Base-by-base conservation (phyloP, 2,329 filamentous ascomycete species). In the Fonsecaea nubica region DNA sequence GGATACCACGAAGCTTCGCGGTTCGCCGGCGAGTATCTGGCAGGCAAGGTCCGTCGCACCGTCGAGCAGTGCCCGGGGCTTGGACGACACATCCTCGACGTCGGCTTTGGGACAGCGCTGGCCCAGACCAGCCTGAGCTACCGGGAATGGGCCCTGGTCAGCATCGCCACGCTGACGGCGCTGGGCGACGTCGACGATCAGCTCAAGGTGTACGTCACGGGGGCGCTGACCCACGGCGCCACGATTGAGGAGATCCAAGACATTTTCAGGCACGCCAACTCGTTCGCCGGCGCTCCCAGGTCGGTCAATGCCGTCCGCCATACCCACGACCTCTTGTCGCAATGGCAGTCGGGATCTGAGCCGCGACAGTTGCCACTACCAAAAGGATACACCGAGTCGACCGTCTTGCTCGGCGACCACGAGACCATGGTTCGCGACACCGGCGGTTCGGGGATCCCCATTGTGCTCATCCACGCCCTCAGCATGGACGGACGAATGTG, bases 381-480 rank as follows among this genome's bases (percentile, higher is more conserved):
- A 25, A 25, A 25, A 25, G 50, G 50, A 12, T 54, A 54, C 32
- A 30, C 7, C 8, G 60, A 56, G 15, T 4, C 35, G 4, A 33
- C n/a, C 1, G 18, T 63, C 13, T 25, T 35, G 2, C 13, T 56
- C 7, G 48, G 50, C 2, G 61, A 63, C 18, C 62, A 64, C 30
- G 25, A 50, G 2, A 64, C 62, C 1, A 9, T 58, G 4, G 54
- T 64, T 5, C 54, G 62, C 13, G 62, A 64, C 40, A 48, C 7
- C 13, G 4, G 30, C 2, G 53, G 38, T 0, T 3, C 36, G 4
- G 53, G 40, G 2, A 30, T 58, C 0, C 62, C 62, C 13, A 58
- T 64, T 6, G 40, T 64, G n/a, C 62, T 64, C 9, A 58, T 64
- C 32, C 62, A 58, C 25, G 62, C 62, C 30, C 32, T 64, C 12